Conservation (phyloP, 2,329 filamentous ascomycete species). For the Monosporascus sp. region DNA sequence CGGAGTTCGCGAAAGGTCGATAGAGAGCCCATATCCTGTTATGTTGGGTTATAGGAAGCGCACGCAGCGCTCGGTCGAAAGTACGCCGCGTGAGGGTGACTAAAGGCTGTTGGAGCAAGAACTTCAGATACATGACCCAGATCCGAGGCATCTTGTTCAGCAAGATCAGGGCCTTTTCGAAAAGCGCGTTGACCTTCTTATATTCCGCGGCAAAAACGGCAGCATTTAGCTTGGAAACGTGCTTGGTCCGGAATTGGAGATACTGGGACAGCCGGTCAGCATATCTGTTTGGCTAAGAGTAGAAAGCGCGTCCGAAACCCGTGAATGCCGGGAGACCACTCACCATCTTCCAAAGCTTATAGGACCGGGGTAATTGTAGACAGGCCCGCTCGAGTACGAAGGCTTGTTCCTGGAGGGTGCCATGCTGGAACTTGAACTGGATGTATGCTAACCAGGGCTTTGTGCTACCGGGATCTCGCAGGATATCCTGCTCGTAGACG, state of each 20-base stretch:
- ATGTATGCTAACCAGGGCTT: conserved; percentile 96
- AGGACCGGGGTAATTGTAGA: conserved; percentile 82
- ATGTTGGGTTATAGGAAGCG: conserved; percentile 90
- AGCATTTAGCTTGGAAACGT: conserved; percentile 78
- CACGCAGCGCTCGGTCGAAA: conserved; percentile 88
- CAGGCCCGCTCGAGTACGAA: conserved; percentile 87
- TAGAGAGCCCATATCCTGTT: conserved; percentile 94
- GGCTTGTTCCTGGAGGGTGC: conserved; percentile 78
- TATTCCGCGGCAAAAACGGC: conserved; percentile 76
- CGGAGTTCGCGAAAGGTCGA: conserved; percentile 84
- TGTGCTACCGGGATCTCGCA: conserved; percentile 77
- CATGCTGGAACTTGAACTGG: conserved; percentile 84
- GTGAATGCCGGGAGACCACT: conserved; percentile 13
- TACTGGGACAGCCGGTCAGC: conserved; percentile 51
- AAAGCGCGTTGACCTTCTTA: conserved; percentile 89
- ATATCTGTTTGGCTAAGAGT: conserved; percentile 4
- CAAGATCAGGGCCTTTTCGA: conserved; percentile 85
- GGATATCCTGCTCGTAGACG: conserved; percentile 92
- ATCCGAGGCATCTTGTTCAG: conserved; percentile 98
- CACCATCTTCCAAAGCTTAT: conserved; percentile 97
- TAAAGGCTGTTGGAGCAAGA: conserved; percentile 86
- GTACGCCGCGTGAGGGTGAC: conserved; percentile 80
- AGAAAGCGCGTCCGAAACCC: background rate
- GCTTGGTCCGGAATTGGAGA: conserved; percentile 75
- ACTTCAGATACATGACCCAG: conserved; percentile 95